Evolutionary conservation across 2,329 filamentous ascomycete species (phyloP), one percentile per base, ranked within the genome.

Genomic region (Ceratocystiopsis sp.): DNA sequence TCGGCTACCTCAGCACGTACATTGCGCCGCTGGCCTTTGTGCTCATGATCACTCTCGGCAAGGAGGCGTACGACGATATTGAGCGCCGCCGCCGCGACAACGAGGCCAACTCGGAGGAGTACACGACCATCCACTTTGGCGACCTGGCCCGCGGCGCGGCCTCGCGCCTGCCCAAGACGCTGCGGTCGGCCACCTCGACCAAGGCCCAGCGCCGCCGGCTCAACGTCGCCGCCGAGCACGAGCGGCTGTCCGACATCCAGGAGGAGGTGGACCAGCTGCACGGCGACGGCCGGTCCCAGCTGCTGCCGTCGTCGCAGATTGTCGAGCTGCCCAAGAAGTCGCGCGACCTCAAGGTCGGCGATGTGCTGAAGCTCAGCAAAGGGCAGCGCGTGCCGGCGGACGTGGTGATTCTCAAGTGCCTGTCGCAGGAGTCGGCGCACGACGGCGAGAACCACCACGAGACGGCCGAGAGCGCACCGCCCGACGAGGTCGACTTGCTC

Each of bases 21-120:
- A 78, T 96, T 58, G 87, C 84, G 17, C 91, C 91, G 1, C 63
- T 98, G 49, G 85, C 80, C 1, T 95, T 95, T 61, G 93, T 98
- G 47, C 72, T 98, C 37, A 68, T 78, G 37, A 91, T 98, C 50
- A 95, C 91, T 0, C 71, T 98, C 54, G 87, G 86, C 16, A 98
- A 98, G 59, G 93, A 98, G 61, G 93, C 91, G 0, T 78, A 83
- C 54, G 91, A 98, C 57, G 93, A 98, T 59, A 84, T 98, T 53
- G 81, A 78, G 43, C 69, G 91, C 51, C 73, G 93, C 47, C 73
- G 82, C 50, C 75, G 93, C 55, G 91, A 98, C 59, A 82, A 80
- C 15, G 91, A 98, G 59, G 89, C 91, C 3, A 98, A 98, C 57
- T 81, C 89, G 3, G 91, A 98, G 58, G 75, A 77, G 44, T 96